A percentile compares a stretch with the other conserved stretches of the same genome.
phyloP scores from a whole-genome alignment of 2,329 filamentous ascomycete genomes.

The Penicillium hesseltinei region DNA sequence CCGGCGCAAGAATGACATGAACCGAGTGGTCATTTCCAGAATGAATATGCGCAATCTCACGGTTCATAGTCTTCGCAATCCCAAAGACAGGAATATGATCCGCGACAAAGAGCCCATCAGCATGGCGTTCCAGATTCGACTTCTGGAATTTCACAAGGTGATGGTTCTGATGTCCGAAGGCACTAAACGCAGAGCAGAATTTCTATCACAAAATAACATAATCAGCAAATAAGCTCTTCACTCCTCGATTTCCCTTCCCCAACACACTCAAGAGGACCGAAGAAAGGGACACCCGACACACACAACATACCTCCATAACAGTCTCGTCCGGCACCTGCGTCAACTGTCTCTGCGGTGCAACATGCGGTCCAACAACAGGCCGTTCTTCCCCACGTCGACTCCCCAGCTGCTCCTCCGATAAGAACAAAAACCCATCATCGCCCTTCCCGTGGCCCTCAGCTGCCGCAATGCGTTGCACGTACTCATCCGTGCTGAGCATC shows the following conservation, averaged over 20 bases:
- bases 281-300: too few relatives aligned
- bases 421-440: constrained; percentile 18
- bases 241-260: neutral
- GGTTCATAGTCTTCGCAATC: constrained; percentile 43
- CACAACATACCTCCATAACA: constrained; percentile 25
- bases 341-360: constrained; percentile 32
- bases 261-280: neutral
- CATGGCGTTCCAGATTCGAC: constrained; percentile 27
- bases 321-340: constrained; percentile 24
- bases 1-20: constrained; percentile 75
- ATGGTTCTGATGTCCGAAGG: constrained; percentile 26
- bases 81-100: constrained; percentile 20
- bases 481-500: constrained; percentile 30
- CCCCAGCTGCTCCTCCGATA: constrained; percentile 19
- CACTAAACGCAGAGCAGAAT: constrained; percentile 22
- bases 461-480: constrained; percentile 23
- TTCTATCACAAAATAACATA: constrained; percentile 20
- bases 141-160: constrained; percentile 29
- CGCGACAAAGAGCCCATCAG: constrained; percentile 29
- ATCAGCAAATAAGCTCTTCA: neutral
- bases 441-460: constrained; percentile 25
- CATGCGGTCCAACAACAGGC: constrained; percentile 29
- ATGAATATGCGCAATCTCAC: constrained; percentile 80
- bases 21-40: constrained; percentile 66
- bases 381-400: constrained; percentile 16